Conservation (phyloP, 164 flowering plant species). For the Aristolochia contorta region DNA sequence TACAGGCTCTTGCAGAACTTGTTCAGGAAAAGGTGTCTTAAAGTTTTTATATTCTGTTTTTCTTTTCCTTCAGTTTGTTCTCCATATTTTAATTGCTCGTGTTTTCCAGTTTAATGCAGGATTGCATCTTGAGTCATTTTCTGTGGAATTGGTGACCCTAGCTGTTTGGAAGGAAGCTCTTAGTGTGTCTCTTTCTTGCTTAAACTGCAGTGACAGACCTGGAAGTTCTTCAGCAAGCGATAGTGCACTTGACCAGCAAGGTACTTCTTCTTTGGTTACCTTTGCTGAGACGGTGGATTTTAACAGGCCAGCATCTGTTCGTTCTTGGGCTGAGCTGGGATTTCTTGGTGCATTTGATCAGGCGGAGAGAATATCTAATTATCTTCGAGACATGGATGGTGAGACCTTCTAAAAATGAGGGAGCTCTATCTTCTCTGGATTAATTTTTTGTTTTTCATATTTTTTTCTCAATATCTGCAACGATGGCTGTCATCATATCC, state of each 20-base stretch:
- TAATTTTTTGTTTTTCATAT: not conserved
- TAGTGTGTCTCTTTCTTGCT: conserved; percentile 26
- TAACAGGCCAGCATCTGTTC: conserved; percentile 26
- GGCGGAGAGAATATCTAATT: conserved; percentile 31
- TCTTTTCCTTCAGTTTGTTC: not conserved
- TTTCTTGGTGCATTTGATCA: conserved; percentile 34
- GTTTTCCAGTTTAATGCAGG: conserved; percentile 31
- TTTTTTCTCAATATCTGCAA: not conserved
- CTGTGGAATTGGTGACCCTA: conserved; percentile 38
- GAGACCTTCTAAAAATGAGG: conserved; percentile 6
- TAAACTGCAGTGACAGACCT: conserved; percentile 12
- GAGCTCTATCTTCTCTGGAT: not conserved
- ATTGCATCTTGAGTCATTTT: conserved; percentile 32
- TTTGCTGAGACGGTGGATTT: conserved; percentile 17
- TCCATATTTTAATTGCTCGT: not conserved
- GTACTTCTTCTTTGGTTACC: conserved; percentile 4
- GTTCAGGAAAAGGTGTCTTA: conserved; percentile 31
- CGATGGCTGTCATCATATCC: not conserved
- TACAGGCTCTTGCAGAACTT: conserved; percentile 26
- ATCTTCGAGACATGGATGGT: conserved; percentile 31
- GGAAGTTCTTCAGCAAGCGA: conserved; percentile 16
- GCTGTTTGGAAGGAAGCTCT: conserved; percentile 44
- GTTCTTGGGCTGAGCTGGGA: conserved; percentile 29
- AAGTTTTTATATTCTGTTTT: not conserved
- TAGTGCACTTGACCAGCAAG: conserved; percentile 4